phyloP scores from a whole-genome alignment of 2,329 filamentous ascomycete genomes.

The Canariomyces notabilis region DNA sequence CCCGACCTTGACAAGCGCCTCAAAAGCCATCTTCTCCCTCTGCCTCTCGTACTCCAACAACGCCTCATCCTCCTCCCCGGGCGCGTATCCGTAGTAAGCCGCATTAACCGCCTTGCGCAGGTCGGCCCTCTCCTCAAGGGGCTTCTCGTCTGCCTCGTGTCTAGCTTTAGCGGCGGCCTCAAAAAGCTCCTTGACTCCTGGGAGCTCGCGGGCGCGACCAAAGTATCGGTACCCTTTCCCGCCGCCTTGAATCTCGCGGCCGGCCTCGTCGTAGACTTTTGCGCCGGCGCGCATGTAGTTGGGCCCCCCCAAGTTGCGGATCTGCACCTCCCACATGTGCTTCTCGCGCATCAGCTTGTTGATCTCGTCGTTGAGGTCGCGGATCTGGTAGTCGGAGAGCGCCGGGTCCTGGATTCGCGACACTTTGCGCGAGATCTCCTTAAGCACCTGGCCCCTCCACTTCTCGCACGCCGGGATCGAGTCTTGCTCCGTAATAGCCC shows the following conservation, averaged over 20 bases:
- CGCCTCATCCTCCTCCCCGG: conserved; percentile 83
- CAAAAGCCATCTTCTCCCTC: conserved; percentile 77
- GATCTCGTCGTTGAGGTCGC: conserved; percentile 98
- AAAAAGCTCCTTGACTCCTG: conserved; percentile 94
- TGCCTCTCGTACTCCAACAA: conserved; percentile 74
- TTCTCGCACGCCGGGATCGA: conserved; percentile 87
- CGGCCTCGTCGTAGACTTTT: conserved; percentile 68
- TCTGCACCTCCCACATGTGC: conserved; percentile 98
- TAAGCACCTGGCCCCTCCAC: conserved; percentile 96
- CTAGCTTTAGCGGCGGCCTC: conserved; percentile 67
- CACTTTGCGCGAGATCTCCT: conserved; percentile 95
- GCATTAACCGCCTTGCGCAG: conserved; percentile 78
- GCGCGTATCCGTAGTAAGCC: conserved; percentile 90
- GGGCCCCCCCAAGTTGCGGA: conserved; percentile 89
- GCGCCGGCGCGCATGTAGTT: conserved; percentile 83
- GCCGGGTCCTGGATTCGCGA: conserved; percentile 88
- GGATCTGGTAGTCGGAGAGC: conserved; percentile 93
- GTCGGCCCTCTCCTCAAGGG: conserved; percentile 63
- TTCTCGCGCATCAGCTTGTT: conserved; percentile 99
- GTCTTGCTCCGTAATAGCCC: conserved; percentile 81
- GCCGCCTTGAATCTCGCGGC: conserved; percentile 64
- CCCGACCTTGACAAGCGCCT: conserved; percentile 55
- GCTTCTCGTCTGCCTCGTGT: conserved; percentile 53
- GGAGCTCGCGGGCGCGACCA: conserved; percentile 80
- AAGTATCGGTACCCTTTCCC: conserved; percentile 95